phyloP scores from a whole-genome alignment of 192 early-diverging fungal genomes.

The Gryganskiella cystojenkinii region DNA sequence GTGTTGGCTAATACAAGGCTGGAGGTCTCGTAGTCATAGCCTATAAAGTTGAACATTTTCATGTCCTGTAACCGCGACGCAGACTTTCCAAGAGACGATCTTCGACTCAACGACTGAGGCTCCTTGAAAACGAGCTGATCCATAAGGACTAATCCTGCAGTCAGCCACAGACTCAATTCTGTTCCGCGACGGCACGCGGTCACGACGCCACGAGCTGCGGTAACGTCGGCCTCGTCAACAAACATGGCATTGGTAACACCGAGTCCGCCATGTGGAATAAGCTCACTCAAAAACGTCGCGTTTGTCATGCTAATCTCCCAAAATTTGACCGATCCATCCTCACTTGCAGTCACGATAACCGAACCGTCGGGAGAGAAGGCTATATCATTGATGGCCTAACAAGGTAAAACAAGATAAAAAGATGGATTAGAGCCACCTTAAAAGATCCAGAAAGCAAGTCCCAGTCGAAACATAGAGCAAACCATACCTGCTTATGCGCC shows the following conservation, averaged over 20 bases:
- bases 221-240: constrained; percentile 28
- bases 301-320: constrained; percentile 26
- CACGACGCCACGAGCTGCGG: constrained; percentile 41
- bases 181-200: constrained; percentile 55
- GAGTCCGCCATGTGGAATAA: constrained; percentile 50
- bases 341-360: constrained; percentile 55
- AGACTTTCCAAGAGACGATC: constrained; percentile 46
- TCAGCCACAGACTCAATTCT: constrained; percentile 51
- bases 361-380: constrained; percentile 58
- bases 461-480: background rate
- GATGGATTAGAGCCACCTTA: background rate
- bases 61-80: constrained; percentile 43
- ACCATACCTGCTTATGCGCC: constrained; percentile 50
- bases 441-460: background rate
- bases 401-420: background rate
- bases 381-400: constrained; percentile 54
- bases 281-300: constrained; percentile 28
- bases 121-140: constrained; percentile 55
- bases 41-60: constrained; percentile 61
- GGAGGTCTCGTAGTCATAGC: constrained; percentile 47
- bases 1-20: constrained; percentile 57
- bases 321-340: constrained; percentile 51
- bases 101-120: constrained; percentile 45
- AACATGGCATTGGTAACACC: constrained; percentile 38
- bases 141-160: constrained; percentile 19